Base-by-base conservation (phyloP, 495 filamentous ascomycete species). In the Aspergillus incahuasiensis region DNA sequence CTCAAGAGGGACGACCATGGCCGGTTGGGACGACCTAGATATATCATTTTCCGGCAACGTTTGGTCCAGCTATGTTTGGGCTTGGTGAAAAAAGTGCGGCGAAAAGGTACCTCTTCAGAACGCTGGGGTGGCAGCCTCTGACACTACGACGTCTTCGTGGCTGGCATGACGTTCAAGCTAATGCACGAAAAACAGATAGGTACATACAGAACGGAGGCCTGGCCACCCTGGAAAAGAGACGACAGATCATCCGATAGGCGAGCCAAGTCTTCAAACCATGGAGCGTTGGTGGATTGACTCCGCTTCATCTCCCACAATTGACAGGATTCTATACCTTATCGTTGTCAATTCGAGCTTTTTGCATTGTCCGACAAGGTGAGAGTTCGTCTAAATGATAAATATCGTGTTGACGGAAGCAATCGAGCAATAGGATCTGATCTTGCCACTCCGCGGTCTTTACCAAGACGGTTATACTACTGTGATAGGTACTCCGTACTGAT, bases 161-260 rank as follows among this genome's bases (percentile, higher is more conserved):
- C 60, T 54, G 56, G 39, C 51, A 55, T 61, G 58, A 61, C 55
- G 39, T 56, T 39, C 54, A 60, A 38, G 40, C 60, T 66, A 63
- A 66, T 63, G 63, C 60, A 66, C 59, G 60, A 60, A 63, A 61
- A 63, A 57, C 63, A 59, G 59, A 66, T 63, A 59, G 59, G 61
- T 63, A 62, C 60, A 38, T 57, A 61, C 60, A 60, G 55, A 51
- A 43, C 20, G 21, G 25, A 48, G 52, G 35, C 46, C 54, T 34
- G 45, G 47, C 46, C 39, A 30, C 25, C 13, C 32, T 21, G 18
- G 18, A 38, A 9, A 20, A 19, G 40, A 15, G 12, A 12, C 12
- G 32, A 35, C 6, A 5, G 54, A 56, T 50, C 45, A 18, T 48
- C 54, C 46, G 43, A 56, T 56, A 41, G 44, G 45, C 38, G 46